Percentiles rank a stretch among this genome's conserved stretches.
Conservation (phyloP, 371 early-diverging fungal species). For the Nematocida parisii region DNA sequence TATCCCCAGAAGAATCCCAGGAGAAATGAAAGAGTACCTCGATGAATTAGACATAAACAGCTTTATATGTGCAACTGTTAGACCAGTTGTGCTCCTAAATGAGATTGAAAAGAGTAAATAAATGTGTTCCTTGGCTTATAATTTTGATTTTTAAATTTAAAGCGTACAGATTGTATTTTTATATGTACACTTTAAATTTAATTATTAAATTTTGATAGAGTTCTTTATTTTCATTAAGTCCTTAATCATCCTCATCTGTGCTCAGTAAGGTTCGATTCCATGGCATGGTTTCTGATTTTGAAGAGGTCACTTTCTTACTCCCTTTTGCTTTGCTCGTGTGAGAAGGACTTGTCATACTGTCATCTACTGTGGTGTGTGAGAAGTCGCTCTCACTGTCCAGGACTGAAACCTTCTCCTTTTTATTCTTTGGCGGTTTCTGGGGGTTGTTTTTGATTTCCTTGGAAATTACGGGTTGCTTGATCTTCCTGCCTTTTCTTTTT, state of each 20-base stretch:
- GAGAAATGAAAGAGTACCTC: constrained; percentile 33
- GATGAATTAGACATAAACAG: constrained; percentile 46
- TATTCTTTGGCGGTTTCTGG: no score
- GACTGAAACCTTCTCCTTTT: constrained; percentile 2
- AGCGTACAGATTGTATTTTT: no score
- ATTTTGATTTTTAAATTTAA: not conserved
- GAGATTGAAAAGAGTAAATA: constrained; percentile 44
- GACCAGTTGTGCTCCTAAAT: constrained; percentile 50
- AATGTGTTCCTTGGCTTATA: not conserved
- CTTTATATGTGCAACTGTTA: constrained; percentile 33
- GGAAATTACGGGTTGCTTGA: not conserved
- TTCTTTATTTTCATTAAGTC: not conserved
- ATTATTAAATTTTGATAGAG: not conserved
- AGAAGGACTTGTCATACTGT: not conserved
- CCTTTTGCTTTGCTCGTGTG: not conserved
- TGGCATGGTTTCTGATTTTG: not conserved
- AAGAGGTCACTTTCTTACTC: not conserved
- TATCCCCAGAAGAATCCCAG: constrained; percentile 58
- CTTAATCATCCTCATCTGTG: constrained; percentile 16
- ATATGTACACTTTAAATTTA: no score
- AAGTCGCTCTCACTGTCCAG: constrained; percentile 24
- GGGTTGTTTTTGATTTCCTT: not conserved
- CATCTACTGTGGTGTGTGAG: constrained; percentile 8
- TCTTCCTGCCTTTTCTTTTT: constrained; percentile 27
- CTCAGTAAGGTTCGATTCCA: not conserved